These are phyloP conservation scores for Combretum micranthum DNA, from an alignment of 345 rosid species.

Conservation along the genomic window DNA sequence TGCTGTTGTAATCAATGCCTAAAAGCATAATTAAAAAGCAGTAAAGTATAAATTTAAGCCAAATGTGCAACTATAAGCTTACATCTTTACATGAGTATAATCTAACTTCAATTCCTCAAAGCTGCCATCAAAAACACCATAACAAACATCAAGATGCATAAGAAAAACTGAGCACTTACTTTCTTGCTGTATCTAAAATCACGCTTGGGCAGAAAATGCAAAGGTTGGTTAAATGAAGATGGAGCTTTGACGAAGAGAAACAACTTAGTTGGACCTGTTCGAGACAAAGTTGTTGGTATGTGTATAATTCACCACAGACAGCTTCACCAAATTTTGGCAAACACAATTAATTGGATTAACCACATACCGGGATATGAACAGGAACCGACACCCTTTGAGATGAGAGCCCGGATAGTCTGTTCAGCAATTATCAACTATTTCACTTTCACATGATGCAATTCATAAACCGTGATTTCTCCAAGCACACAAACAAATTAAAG, in stretches of 20 bases:
- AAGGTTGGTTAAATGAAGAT: constrained; percentile 55
- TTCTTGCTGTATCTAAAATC: constrained; percentile 81
- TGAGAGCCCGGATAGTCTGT: constrained; percentile 71
- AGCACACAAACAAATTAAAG: constrained; percentile 10
- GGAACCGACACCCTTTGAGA: constrained; percentile 78
- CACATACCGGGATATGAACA: constrained; percentile 63
- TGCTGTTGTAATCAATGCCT: no score
- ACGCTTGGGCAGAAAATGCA: constrained; percentile 90
- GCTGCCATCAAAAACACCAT: not conserved
- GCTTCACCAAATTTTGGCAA: constrained; percentile 3
- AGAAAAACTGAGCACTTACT: constrained; percentile 26
- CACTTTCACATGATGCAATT: no score
- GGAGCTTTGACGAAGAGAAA: constrained; percentile 81
- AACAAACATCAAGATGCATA: not conserved
- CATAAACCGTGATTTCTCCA: not conserved
- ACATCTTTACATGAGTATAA: not conserved
- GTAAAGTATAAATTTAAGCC: no score
- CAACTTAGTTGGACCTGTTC: constrained; percentile 64
- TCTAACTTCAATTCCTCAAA: not conserved
- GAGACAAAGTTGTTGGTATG: constrained; percentile 4
- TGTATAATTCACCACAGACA: not conserved
- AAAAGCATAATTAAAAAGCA: no score
- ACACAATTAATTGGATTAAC: constrained; percentile 4
- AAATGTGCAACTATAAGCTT: no score
- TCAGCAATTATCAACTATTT: not conserved